Evolutionary conservation across 23 red algal genomes (phyloP).

Genomic region (Gracilaria domingensis): DNA sequence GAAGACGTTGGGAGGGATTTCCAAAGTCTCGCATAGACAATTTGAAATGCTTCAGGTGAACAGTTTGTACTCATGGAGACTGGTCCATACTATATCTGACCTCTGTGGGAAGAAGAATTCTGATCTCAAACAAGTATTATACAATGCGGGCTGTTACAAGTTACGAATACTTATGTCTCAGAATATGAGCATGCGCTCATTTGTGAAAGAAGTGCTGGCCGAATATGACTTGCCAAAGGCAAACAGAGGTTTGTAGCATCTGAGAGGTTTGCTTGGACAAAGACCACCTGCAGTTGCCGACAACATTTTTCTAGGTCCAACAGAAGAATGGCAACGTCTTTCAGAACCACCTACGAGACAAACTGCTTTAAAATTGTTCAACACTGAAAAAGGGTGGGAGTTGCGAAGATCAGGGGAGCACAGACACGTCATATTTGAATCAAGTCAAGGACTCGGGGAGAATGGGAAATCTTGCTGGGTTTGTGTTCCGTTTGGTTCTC

Average conservation of each 20-base stretch:
- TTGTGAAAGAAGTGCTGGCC: not conserved
- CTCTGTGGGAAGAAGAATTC: not conserved
- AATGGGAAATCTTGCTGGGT: not conserved
- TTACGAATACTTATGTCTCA: not conserved
- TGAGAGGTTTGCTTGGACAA: not conserved
- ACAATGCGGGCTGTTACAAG: not conserved
- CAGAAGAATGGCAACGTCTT: not conserved
- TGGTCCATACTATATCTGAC: not conserved
- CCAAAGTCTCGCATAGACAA: conserved; percentile 5
- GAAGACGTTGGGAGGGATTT: conserved; percentile 6
- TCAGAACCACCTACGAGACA: not conserved
- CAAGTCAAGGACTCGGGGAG: not conserved
- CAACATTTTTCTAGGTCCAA: not conserved
- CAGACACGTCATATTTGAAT: not conserved
- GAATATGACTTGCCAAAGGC: not conserved
- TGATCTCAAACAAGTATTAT: not conserved
- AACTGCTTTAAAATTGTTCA: not conserved
- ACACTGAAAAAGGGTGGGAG: not conserved
- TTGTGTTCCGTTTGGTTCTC: not conserved
- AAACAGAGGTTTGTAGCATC: not conserved
- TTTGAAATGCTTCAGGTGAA: not conserved
- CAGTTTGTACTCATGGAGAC: not conserved
- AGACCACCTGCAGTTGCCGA: not conserved
- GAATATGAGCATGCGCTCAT: not conserved
- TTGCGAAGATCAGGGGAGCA: not conserved